phyloP scores from a whole-genome alignment of 768 basidiomycete genomes.

The Chlorophyllum brunneum region DNA sequence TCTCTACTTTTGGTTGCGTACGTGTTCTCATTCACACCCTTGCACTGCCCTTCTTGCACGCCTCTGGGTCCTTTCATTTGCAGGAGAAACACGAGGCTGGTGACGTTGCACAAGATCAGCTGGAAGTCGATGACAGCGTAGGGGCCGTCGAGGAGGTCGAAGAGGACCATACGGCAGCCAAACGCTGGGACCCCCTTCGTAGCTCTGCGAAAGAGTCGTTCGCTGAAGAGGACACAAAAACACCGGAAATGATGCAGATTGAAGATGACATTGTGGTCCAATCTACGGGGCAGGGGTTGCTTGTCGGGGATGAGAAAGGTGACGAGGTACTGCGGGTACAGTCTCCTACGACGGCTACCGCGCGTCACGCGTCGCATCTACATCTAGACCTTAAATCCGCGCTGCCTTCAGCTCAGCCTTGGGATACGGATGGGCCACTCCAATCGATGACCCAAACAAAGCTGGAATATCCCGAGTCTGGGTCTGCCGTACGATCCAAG shows the following conservation, averaged over 20 bases:
- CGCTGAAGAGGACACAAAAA: background rate
- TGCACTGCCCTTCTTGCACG: background rate
- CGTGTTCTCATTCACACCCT: background rate
- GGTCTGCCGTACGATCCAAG: slow-evolving; percentile 32
- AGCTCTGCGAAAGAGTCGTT: slow-evolving; percentile 1
- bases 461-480: slow-evolving; percentile 39
- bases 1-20: background rate
- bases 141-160: too few species aligned
- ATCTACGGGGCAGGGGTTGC: background rate
- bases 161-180: background rate
- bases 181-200: slow-evolving; percentile 7
- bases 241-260: background rate
- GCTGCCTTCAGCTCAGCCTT: slow-evolving; percentile 53
- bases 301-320: slow-evolving; percentile 1
- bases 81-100: background rate
- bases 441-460: slow-evolving; percentile 33
- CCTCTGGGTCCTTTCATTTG: background rate
- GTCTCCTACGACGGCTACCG: slow-evolving; percentile 24
- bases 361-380: slow-evolving; percentile 39
- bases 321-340: slow-evolving; percentile 2
- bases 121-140: background rate
- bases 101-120: background rate
- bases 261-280: slow-evolving; percentile 21
- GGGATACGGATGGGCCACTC: slow-evolving; percentile 52
- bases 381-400: slow-evolving; percentile 37